Conservation (phyloP, 2,329 filamentous ascomycete genomes). For the Pyrenophora graminea region DNA sequence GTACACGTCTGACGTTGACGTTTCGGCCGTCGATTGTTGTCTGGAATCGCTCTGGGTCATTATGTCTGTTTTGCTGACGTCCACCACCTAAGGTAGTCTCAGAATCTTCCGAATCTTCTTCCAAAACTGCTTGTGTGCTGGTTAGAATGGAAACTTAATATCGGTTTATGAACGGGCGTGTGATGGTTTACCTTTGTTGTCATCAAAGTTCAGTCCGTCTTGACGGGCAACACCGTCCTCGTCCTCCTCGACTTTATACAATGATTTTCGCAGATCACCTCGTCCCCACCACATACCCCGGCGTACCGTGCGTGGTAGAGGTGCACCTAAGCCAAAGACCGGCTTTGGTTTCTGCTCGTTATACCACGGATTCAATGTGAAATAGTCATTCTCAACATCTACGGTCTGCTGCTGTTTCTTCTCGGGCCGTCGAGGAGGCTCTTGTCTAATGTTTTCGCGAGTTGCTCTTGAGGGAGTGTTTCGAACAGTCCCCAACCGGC, state of each 20-base stretch:
- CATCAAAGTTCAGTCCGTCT: constrained; percentile 21
- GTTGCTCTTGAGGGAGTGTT: constrained; percentile 20
- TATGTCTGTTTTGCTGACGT: not conserved
- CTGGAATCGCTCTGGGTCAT: constrained; percentile 13
- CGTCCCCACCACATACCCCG: constrained; percentile 55
- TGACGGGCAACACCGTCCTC: constrained; percentile 22
- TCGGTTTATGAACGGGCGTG: not conserved
- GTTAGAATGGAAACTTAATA: not conserved
- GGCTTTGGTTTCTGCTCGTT: constrained; percentile 58
- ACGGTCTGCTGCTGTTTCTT: constrained; percentile 33
- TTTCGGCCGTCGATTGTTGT: constrained; percentile 18
- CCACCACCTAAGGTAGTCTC: constrained; percentile 9
- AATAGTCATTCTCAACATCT: constrained; percentile 58
- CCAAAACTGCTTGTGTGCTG: constrained; percentile 7
- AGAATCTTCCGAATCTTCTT: constrained; percentile 21
- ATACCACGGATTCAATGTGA: constrained; percentile 59
- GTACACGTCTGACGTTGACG: constrained; percentile 19
- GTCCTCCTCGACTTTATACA: constrained; percentile 21
- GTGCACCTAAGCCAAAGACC: constrained; percentile 60
- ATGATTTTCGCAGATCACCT: constrained; percentile 51
- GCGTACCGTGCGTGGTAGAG: constrained; percentile 58
- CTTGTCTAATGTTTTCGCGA: constrained; percentile 13
- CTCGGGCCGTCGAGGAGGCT: constrained; percentile 24
- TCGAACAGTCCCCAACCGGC: constrained; percentile 17
- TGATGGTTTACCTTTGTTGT: constrained; percentile 18